A percentile compares a stretch with the other conserved stretches of the same genome.
Evolutionary conservation across 305 asterid species (phyloP).

Genomic region (Euphrasia arctica): DNA sequence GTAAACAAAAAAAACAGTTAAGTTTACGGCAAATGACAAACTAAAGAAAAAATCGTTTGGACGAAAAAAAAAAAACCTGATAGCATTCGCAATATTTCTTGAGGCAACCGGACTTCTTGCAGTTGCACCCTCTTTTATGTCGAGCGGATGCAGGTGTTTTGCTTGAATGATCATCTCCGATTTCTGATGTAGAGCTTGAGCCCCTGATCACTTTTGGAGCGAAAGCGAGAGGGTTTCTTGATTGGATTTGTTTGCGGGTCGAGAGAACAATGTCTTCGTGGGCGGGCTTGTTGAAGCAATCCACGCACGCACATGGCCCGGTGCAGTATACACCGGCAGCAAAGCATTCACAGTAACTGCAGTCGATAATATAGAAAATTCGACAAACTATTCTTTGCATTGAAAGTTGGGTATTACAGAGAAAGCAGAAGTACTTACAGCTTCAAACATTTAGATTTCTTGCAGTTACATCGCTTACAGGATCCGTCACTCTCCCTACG

Average conservation of each 20-base stretch:
- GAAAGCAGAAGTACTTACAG: slow-evolving; percentile 53
- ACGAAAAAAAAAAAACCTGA: slow-evolving; percentile 55
- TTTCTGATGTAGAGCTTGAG: slow-evolving; percentile 49
- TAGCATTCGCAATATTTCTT: slow-evolving; percentile 98
- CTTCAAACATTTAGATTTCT: slow-evolving; percentile 93
- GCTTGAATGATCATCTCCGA: slow-evolving; percentile 70
- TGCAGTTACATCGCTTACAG: slow-evolving; percentile 95
- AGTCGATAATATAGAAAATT: slow-evolving; percentile 5
- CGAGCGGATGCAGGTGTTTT: slow-evolving; percentile 98
- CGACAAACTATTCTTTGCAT: too few relatives aligned
- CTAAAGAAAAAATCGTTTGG: neutral
- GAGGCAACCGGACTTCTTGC: slow-evolving; percentile 94
- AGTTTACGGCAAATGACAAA: slow-evolving; percentile 4
- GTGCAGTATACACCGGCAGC: slow-evolving; percentile 95
- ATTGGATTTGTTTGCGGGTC: slow-evolving; percentile 90
- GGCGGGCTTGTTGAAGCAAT: slow-evolving; percentile 86
- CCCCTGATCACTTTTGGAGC: slow-evolving; percentile 87
- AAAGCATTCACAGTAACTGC: slow-evolving; percentile 95
- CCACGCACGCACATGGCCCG: slow-evolving; percentile 95
- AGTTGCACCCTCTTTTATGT: slow-evolving; percentile 98
- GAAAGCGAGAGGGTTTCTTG: slow-evolving; percentile 95
- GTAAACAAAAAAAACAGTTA: slow-evolving; percentile 13
- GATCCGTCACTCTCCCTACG: slow-evolving; percentile 53
- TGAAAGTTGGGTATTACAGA: too few relatives aligned
- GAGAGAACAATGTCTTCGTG: slow-evolving; percentile 91